Evolutionary conservation across 805 yeast species (phyloP), one percentile per base, ranked within the genome.

Genomic region (Candida gorgasii): DNA sequence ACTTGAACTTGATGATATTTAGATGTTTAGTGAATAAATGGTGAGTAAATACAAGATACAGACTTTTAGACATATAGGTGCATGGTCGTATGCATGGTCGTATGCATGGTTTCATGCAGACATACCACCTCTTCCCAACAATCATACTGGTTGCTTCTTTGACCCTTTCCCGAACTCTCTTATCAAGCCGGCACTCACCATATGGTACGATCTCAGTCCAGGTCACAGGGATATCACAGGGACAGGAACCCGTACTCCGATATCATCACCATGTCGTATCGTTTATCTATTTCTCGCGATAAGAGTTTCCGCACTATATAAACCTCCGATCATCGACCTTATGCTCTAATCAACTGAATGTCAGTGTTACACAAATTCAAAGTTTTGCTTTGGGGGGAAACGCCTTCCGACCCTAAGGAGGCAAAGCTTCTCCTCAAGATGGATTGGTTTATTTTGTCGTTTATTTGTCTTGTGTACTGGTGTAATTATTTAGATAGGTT

Each of bases 401-500:
- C 58, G 12, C 69, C 69, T 8, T 27, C 36, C 13, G 59, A 61
- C 36, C 61, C 62, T 2, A 55, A 50, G 14, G 74, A 66, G 44
- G 56, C 58, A 11, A 54, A 48, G 30, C 56, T 65, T 22, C 48
- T 69, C 14, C 40, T 62, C 19, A 70, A 70, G 45, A 55, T 68
- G 42, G 75, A 70, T 48, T 60, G 67, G 63, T 65, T 69, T 50
- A 63, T 72, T 20, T 56, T 72, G 37, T 62, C 75, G 12, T 73
- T 69, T 45, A 61, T 58, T 4, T 65, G 73, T 47, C 57, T 71
- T 26, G 52, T 67, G 2, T 72, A 72, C 48, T 72, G 73, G 69
- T 67, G 62, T 44, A 81, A 80, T 49, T 81, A 79, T 55, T 67
- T 82, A 23, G 86, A 81, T 57, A 67, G 82, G 38, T 37, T 52